Conservation (phyloP, 1,284 basidiomycete species). For the Polyporus tsugae region DNA sequence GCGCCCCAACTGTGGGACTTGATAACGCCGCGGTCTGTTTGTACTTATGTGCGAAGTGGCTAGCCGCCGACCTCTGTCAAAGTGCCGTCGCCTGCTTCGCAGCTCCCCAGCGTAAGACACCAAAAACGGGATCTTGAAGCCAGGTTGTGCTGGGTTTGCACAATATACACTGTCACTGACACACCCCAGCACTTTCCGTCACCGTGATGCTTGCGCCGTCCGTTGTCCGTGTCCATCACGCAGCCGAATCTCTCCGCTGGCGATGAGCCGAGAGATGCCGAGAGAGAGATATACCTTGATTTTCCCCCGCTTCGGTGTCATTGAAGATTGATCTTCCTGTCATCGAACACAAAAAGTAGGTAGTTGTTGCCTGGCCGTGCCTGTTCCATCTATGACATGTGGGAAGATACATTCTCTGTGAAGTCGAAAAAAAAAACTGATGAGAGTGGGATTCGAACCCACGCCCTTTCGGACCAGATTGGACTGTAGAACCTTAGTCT, state of each 20-base stretch:
- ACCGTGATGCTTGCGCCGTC: not conserved
- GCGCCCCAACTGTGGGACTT: slow-evolving; percentile 15
- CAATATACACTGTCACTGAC: not conserved
- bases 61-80: not conserved
- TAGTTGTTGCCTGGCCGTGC: too few species aligned
- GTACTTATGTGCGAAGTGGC: slow-evolving; percentile 35
- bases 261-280: not conserved
- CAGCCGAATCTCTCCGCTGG: not conserved
- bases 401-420: too few species aligned
- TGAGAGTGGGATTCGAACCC: slow-evolving; percentile 54
- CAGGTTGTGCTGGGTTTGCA: not conserved
- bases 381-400: too few species aligned
- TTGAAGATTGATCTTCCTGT: too few species aligned
- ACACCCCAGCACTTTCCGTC: not conserved
- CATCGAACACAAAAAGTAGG: too few species aligned
- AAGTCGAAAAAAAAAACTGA: slow-evolving; percentile 25
- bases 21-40: slow-evolving; percentile 40
- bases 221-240: not conserved
- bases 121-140: slow-evolving; percentile 12
- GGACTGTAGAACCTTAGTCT: slow-evolving; percentile 69
- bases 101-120: not conserved
- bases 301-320: too few species aligned
- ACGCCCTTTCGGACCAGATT: slow-evolving; percentile 49
- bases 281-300: too few species aligned
- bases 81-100: slow-evolving; percentile 3